A percentile compares a stretch with the other conserved stretches of the same genome.
phyloP scores from a whole-genome alignment of 2,329 filamentous ascomycete species.

The Beauveria australis region DNA sequence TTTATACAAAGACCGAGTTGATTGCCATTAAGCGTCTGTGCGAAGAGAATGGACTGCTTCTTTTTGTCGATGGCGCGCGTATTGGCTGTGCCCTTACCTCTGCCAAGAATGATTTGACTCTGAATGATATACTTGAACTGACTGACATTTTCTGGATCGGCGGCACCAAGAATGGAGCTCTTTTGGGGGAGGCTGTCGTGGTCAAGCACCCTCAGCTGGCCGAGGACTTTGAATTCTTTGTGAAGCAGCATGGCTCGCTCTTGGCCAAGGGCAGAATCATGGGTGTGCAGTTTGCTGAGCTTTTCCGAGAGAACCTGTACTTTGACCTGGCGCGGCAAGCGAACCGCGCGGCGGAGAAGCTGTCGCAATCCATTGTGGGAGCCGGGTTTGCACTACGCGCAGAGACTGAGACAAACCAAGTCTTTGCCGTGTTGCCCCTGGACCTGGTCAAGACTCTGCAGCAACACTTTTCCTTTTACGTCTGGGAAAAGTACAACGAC shows the following conservation, averaged over 20 bases:
- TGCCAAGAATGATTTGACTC: slow-evolving; percentile 32
- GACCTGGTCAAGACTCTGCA: slow-evolving; percentile 30
- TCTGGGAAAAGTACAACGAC: slow-evolving; percentile 36
- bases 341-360: slow-evolving; percentile 34
- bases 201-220: slow-evolving; percentile 34
- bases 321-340: slow-evolving; percentile 37
- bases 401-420: slow-evolving; percentile 42
- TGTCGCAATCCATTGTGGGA: slow-evolving; percentile 34
- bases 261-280: slow-evolving; percentile 41
- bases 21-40: slow-evolving; percentile 33
- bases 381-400: slow-evolving; percentile 34
- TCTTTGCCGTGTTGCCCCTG: slow-evolving; percentile 37
- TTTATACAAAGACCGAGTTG: slow-evolving; percentile 37
- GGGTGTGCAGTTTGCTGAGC: slow-evolving; percentile 40
- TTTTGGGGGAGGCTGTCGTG: slow-evolving; percentile 42
- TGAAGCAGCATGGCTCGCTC: slow-evolving; percentile 43
- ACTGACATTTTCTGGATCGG: slow-evolving; percentile 48
- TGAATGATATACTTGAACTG: slow-evolving; percentile 35
- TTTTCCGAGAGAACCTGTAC: slow-evolving; percentile 37
- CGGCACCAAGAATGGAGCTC: slow-evolving; percentile 42
- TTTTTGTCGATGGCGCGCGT: slow-evolving; percentile 41
- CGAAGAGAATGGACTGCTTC: slow-evolving; percentile 30
- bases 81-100: slow-evolving; percentile 36
- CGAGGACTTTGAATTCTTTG: slow-evolving; percentile 39
- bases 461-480: slow-evolving; percentile 37